Evolutionary conservation across 75 land plant species (phyloP).

Genomic region (Pseudotsuga menziesii): DNA sequence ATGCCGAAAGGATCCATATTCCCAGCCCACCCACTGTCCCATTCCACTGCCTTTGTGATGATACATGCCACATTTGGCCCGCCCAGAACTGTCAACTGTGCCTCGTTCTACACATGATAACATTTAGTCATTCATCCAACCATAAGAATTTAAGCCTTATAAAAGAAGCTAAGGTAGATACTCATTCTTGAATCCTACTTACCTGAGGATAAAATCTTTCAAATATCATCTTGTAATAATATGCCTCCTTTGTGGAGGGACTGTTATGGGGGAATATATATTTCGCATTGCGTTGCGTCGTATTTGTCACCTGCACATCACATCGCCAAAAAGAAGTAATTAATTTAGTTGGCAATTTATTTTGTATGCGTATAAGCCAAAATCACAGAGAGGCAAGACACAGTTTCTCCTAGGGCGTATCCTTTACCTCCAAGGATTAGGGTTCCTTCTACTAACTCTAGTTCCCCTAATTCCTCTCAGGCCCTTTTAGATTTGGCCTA

Average conservation of each 20-base stretch:
- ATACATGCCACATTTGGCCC: constrained; percentile 24
- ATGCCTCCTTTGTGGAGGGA: constrained; percentile 82
- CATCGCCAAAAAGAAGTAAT: constrained; percentile 49
- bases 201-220: constrained; percentile 82
- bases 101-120: constrained; percentile 54
- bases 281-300: constrained; percentile 74
- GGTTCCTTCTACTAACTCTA: too few relatives aligned
- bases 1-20: constrained; percentile 62
- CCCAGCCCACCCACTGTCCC: constrained; percentile 54
- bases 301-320: constrained; percentile 69
- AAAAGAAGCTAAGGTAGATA: too few relatives aligned
- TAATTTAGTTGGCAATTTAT: too few relatives aligned
- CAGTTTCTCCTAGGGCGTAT: too few relatives aligned
- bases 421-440: too few relatives aligned
- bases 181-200: too few relatives aligned
- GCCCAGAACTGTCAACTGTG: constrained; percentile 83
- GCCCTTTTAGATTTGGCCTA: too few relatives aligned
- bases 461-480: too few relatives aligned
- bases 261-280: constrained; percentile 84
- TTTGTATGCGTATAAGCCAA: too few relatives aligned
- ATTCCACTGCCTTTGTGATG: constrained; percentile 84
- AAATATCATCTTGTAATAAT: constrained; percentile 81
- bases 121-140: too few relatives aligned
- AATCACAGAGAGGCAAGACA: too few relatives aligned
- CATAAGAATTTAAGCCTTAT: too few relatives aligned